Conservation (phyloP, 352 stramenopile genomes). For the Phytophthora pistaciae region DNA sequence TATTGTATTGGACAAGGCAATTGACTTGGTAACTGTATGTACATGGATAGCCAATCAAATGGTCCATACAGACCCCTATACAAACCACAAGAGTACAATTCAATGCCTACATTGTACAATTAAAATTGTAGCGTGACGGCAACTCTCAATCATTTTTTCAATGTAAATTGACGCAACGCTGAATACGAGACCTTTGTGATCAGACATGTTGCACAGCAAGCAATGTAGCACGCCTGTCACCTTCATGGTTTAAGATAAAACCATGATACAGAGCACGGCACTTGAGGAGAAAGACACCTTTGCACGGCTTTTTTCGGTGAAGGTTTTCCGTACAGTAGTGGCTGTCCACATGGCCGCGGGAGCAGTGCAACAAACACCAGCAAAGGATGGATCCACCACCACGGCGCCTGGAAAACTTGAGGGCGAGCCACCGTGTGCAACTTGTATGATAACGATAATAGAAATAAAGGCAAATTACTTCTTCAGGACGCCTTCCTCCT, state of each 20-base stretch:
- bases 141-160: no score
- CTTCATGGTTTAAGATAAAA: neutral
- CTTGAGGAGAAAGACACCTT: no score
- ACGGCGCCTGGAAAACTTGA: neutral
- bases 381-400: conserved; percentile 1
- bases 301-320: no score
- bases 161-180: no score
- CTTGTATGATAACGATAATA: conserved; percentile 5
- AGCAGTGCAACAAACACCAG: neutral
- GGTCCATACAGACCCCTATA: no score
- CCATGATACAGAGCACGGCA: no score
- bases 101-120: no score
- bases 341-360: neutral
- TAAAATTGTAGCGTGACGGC: no score
- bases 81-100: no score
- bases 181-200: neutral
- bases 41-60: no score
- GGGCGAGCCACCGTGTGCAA: conserved; percentile 8
- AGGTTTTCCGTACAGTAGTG: conserved; percentile 10
- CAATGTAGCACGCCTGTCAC: neutral
- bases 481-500: conserved; percentile 3
- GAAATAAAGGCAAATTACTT: conserved; percentile 19
- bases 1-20: no score
- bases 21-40: no score
- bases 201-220: neutral